Evolutionary conservation across 1,139 yeast species (phyloP).

Genomic region (Blastobotrys persicus): DNA sequence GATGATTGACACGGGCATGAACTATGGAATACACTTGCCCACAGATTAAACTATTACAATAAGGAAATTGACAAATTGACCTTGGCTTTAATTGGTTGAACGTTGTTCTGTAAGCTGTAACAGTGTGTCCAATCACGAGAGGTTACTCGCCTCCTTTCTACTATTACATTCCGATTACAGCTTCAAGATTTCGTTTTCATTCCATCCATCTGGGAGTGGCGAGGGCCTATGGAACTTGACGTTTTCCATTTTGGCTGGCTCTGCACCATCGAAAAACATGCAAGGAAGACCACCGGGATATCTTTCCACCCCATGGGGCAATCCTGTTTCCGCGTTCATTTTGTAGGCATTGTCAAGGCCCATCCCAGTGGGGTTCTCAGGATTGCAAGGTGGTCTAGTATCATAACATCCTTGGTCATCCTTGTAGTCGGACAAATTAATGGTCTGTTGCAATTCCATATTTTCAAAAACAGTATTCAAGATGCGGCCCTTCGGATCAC

Average conservation of each 20-base stretch:
- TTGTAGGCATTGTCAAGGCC: conserved; percentile 16
- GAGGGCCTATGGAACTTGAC: not conserved
- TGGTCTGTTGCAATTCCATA: conserved; percentile 6
- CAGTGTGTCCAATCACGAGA: no score
- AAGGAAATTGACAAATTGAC: no score
- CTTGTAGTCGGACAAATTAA: not conserved
- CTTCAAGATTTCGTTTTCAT: no score
- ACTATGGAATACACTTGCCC: no score
- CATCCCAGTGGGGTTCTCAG: conserved; percentile 11
- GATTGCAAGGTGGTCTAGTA: conserved; percentile 17
- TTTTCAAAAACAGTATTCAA: conserved; percentile 1
- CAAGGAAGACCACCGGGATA: conserved; percentile 8
- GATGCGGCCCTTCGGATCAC: conserved; percentile 7
- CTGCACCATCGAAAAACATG: conserved; percentile 4
- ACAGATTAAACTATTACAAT: no score
- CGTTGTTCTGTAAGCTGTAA: no score
- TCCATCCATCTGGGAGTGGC: conserved; percentile 1
- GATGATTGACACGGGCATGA: no score
- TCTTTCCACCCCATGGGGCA: conserved; percentile 1
- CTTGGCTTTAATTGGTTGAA: no score
- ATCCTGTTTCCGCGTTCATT: not conserved
- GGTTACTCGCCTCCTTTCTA: no score
- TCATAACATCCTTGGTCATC: conserved; percentile 14
- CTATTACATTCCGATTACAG: no score
- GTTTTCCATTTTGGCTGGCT: not conserved